phyloP scores from a whole-genome alignment of 768 basidiomycete species.

The Rhodotorula sphaerocarpa region DNA sequence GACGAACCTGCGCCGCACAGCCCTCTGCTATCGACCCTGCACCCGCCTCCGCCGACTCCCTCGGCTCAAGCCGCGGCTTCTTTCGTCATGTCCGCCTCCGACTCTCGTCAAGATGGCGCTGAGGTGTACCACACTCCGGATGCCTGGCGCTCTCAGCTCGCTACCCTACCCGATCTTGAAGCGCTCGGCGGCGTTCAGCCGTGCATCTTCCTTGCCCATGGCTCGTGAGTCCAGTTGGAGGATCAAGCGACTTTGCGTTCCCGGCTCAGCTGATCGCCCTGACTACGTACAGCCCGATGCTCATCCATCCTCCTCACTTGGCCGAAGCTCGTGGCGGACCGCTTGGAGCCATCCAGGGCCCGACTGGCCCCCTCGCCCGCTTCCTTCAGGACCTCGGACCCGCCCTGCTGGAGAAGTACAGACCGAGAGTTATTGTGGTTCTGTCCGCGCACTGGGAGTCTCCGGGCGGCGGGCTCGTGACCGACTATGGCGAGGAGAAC shows the following conservation, averaged over 20 bases:
- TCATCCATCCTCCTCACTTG: conserved; percentile 18
- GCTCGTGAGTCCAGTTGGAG: conserved; percentile 19
- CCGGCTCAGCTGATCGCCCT: conserved; percentile 46
- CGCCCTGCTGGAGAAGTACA: conserved; percentile 58
- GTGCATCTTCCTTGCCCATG: conserved; percentile 57
- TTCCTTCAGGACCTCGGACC: conserved; percentile 48
- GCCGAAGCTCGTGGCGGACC: not conserved
- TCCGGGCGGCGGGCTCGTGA: conserved; percentile 54
- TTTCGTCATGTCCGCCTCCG: too few species aligned
- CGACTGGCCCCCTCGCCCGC: conserved; percentile 50
- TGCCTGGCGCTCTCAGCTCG: conserved; percentile 35
- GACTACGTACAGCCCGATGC: conserved; percentile 4
- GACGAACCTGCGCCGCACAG: not conserved
- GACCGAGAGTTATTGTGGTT: conserved; percentile 64
- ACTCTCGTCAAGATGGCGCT: not conserved
- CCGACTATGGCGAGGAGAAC: conserved; percentile 68
- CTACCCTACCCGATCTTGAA: conserved; percentile 28
- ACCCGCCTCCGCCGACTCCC: too few species aligned
- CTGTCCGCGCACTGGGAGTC: conserved; percentile 82
- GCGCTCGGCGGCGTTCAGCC: conserved; percentile 49
- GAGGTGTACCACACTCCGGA: conserved; percentile 8
- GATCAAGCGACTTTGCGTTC: too few species aligned
- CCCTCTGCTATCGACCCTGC: not conserved
- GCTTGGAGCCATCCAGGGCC: conserved; percentile 43
- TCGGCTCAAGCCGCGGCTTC: not conserved